These are phyloP conservation scores for Vitis rupestris DNA, from an alignment of 164 flowering plant genomes.

Conservation along the genomic window DNA sequence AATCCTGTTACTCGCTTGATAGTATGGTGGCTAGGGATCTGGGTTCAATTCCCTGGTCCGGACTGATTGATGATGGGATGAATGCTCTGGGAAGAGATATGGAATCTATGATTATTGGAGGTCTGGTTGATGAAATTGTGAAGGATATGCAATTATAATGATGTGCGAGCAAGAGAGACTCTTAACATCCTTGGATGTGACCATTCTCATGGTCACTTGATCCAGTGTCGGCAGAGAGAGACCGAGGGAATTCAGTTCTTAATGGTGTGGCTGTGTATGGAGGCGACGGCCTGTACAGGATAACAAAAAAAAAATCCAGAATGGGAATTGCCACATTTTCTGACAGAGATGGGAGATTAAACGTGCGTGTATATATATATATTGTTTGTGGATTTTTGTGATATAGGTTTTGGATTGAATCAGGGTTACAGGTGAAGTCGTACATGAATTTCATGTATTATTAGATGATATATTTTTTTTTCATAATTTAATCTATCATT, in stretches of 20 bases:
- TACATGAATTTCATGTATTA: slow-evolving; percentile 7
- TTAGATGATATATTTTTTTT: neutral
- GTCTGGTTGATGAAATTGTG: slow-evolving; percentile 59
- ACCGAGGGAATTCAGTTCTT: neutral
- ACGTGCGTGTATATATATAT: slow-evolving; percentile 2
- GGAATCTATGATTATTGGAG: slow-evolving; percentile 52
- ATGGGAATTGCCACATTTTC: slow-evolving; percentile 2
- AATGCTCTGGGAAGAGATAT: slow-evolving; percentile 50
- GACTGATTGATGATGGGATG: slow-evolving; percentile 40
- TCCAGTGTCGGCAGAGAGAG: neutral
- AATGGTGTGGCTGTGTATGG: neutral
- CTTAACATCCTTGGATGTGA: neutral
- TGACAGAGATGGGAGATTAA: slow-evolving; percentile 4
- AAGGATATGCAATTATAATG: slow-evolving; percentile 36
- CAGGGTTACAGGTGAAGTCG: neutral
- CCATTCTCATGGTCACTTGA: neutral
- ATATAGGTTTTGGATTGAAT: slow-evolving; percentile 3
- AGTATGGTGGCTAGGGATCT: slow-evolving; percentile 49
- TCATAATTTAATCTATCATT: neutral
- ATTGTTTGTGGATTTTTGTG: neutral
- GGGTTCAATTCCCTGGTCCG: slow-evolving; percentile 42
- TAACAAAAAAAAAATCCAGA: slow-evolving; percentile 1
- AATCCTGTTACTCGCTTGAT: slow-evolving; percentile 44
- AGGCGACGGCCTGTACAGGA: neutral
- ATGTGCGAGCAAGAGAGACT: neutral